Evolutionary conservation across 2,329 filamentous ascomycete genomes (phyloP), one percentile per base, ranked within the genome.

Genomic region (Ophiostoma ips): DNA sequence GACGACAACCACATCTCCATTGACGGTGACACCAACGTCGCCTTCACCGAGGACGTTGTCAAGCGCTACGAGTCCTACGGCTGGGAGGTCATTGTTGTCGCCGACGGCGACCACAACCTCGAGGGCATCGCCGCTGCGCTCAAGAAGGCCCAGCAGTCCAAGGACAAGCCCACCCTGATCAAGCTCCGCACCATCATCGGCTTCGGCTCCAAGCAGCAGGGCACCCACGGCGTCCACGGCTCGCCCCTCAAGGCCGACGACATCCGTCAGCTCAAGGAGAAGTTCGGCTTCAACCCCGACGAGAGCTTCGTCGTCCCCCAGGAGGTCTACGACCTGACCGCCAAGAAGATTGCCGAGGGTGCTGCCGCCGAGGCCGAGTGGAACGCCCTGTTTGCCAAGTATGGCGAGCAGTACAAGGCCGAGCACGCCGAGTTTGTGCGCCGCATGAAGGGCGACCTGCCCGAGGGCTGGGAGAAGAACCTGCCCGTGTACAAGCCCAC

Each of bases 1-100:
- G 92, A 98, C 66, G 92, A 98, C 77, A 98, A 98, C 80, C 85
- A 95, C 69, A 96, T 98, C 65, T 94, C 77, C 62, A 82, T 81
- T 65, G 92, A 98, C 65, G 92, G 92, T 69, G 84, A 95, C 76
- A 96, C 85, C 72, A 92, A 92, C 73, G 82, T 79, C 64, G 84
- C 92, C 59, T 96, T 98, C 76, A 98, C 92, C 54, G 92, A 98
- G 75, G 89, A 98, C 61, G 90, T 96, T 55, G 68, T 76, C 62
- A 92, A 94, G 79, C 83, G 90, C 64, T 96, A 96, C 68, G 87
- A 96, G 75, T 68, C 92, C 55, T 98, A 95, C 69, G 92, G 89
- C 73, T 98, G 92, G 92, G 88, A 98, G 71, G 81, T 83, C 54
- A 72, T 86, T 64, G 76, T 76, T 66, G 89, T 98, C 66, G 73